These are phyloP conservation scores for Elsinoe australis DNA, from an alignment of 2,329 filamentous ascomycete genomes.

Conservation along the genomic window DNA sequence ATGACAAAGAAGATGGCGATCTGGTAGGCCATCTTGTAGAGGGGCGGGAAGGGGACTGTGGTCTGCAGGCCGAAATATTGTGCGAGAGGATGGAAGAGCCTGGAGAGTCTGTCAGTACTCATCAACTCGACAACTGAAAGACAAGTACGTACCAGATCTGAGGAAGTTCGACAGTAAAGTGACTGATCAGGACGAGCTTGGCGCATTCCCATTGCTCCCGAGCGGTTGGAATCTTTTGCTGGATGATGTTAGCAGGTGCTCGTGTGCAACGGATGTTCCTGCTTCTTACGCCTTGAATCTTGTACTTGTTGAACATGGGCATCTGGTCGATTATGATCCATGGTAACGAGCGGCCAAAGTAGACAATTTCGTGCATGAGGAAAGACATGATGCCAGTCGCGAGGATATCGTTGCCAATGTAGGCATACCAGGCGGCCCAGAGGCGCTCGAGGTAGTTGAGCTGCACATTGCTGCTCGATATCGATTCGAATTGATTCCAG, in stretches of 20 bases:
- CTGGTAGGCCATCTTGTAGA: conserved; percentile 82
- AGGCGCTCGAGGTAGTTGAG: conserved; percentile 80
- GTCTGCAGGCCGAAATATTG: conserved; percentile 86
- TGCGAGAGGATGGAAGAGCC: conserved; percentile 92
- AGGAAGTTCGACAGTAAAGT: conserved; percentile 95
- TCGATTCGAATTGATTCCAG: conserved; percentile 58
- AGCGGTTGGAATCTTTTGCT: conserved; percentile 81
- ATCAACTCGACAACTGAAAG: conserved; percentile 13
- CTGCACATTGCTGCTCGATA: conserved; percentile 68
- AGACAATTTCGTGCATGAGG: conserved; percentile 84
- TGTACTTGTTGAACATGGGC: conserved; percentile 83
- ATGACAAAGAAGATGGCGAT: conserved; percentile 90
- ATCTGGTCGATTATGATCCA: conserved; percentile 90
- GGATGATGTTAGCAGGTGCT: conserved; percentile 19
- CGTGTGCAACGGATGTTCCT: neutral
- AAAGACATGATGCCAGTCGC: conserved; percentile 98
- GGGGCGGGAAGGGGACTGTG: conserved; percentile 77
- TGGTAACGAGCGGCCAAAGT: conserved; percentile 84
- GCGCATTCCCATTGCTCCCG: conserved; percentile 94
- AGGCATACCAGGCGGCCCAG: conserved; percentile 95
- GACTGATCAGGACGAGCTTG: conserved; percentile 81
- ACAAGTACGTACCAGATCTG: conserved; percentile 67
- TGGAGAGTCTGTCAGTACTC: conserved; percentile 24
- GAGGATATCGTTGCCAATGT: conserved; percentile 94
- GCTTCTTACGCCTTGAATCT: conserved; percentile 72